Evolutionary conservation across 2,329 filamentous ascomycete genomes (phyloP).

Genomic region (Lachnellula subtilissima): DNA sequence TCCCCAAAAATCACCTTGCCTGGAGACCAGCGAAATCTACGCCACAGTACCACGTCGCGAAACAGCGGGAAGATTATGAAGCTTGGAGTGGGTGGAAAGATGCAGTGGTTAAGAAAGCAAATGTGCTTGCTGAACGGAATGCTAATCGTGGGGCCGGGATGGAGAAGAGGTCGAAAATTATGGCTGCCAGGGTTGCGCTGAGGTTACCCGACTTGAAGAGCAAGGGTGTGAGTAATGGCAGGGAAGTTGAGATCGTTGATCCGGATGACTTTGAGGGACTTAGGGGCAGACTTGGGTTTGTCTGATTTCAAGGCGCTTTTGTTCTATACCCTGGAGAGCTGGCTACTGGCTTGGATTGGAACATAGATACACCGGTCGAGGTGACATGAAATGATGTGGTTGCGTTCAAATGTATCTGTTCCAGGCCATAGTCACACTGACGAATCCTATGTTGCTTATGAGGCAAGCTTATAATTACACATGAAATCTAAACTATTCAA

Average conservation of each 20-base stretch:
- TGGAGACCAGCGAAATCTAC: slow-evolving; percentile 63
- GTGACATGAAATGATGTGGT: not conserved
- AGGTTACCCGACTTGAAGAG: slow-evolving; percentile 24
- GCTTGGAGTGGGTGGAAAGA: slow-evolving; percentile 56
- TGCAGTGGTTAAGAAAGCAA: slow-evolving; percentile 49
- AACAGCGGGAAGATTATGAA: slow-evolving; percentile 60
- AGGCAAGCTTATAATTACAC: no score
- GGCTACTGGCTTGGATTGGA: not conserved
- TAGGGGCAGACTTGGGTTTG: slow-evolving; percentile 28
- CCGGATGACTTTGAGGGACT: slow-evolving; percentile 30
- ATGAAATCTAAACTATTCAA: no score
- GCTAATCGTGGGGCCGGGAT: slow-evolving; percentile 11
- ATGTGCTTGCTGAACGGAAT: slow-evolving; percentile 34
- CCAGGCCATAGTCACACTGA: no score
- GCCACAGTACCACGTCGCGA: slow-evolving; percentile 61
- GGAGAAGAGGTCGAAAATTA: slow-evolving; percentile 17
- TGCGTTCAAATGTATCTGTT: no score
- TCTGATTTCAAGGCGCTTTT: slow-evolving; percentile 16
- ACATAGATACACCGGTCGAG: not conserved
- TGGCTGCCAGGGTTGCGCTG: slow-evolving; percentile 26
- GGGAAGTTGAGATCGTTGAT: slow-evolving; percentile 29
- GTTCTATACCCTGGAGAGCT: slow-evolving; percentile 17
- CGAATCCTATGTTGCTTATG: no score
- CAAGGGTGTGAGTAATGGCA: slow-evolving; percentile 21
- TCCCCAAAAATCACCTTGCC: slow-evolving; percentile 56